Conservation (phyloP, 148 eudicot species). For the Gaultheria prostrata region DNA sequence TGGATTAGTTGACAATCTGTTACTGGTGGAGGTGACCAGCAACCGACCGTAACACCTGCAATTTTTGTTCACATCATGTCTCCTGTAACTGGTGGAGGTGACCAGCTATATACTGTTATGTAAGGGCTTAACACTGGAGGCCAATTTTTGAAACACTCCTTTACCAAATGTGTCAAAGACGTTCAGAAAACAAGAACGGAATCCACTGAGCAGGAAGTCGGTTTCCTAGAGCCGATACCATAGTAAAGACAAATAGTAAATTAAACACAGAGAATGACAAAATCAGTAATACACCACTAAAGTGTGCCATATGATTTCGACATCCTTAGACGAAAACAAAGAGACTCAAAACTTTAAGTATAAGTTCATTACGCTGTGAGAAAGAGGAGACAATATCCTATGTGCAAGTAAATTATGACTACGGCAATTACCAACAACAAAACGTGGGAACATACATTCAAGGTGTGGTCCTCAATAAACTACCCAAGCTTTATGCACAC, state of each 20-base stretch:
- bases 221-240: background rate
- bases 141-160: background rate
- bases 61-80: background rate
- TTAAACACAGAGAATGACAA: background rate
- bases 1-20: background rate
- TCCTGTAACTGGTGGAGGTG: background rate
- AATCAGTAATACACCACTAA: background rate
- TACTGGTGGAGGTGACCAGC: background rate
- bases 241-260: background rate
- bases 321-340: background rate
- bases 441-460: background rate
- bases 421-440: background rate
- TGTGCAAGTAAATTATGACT: background rate
- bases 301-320: background rate
- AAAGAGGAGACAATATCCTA: background rate
- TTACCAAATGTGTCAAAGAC: background rate
- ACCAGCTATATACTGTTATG: background rate
- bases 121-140: background rate
- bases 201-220: constrained; percentile 1
- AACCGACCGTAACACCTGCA: background rate
- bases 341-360: background rate
- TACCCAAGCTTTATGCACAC: background rate
- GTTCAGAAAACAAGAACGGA: background rate
- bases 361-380: background rate
- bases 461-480: background rate